Percentiles rank a stretch among this genome's conserved stretches.
These are phyloP conservation scores for Mucor lusitanicus DNA, from an alignment of 371 early-diverging fungal genomes.

Conservation along the genomic window DNA sequence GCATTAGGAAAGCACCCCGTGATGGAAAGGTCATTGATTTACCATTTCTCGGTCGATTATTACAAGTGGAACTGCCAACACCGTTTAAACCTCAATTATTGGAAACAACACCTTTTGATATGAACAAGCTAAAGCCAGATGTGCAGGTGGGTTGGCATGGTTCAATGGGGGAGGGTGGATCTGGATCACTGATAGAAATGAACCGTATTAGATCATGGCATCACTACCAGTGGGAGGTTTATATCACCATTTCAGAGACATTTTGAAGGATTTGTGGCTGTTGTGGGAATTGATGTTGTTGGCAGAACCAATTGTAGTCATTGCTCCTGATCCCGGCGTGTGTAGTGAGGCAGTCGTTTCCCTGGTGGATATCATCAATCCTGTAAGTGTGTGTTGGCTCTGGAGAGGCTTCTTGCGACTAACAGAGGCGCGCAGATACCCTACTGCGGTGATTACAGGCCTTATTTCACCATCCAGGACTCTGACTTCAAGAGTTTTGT, in stretches of 20 bases:
- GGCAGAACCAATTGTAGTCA: constrained; percentile 89
- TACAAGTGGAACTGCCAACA: constrained; percentile 78
- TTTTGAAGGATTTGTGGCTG: constrained; percentile 83
- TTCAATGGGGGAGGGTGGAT: neutral
- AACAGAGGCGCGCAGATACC: constrained; percentile 61
- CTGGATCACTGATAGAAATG: neutral
- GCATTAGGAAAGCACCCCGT: constrained; percentile 28
- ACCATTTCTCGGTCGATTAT: constrained; percentile 73
- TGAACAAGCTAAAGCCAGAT: constrained; percentile 68
- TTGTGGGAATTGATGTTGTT: constrained; percentile 96
- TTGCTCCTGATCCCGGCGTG: constrained; percentile 85
- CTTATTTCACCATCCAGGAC: constrained; percentile 97
- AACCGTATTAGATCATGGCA: constrained; percentile 59
- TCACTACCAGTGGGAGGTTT: constrained; percentile 68
- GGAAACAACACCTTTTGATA: constrained; percentile 74
- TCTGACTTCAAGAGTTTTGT: constrained; percentile 83
- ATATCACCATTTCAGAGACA: constrained; percentile 78
- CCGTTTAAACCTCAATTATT: constrained; percentile 78
- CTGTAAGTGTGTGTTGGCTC: constrained; percentile 56
- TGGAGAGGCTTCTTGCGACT: neutral
- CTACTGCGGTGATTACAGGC: constrained; percentile 94
- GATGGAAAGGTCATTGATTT: constrained; percentile 58
- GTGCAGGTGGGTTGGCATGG: constrained; percentile 44
- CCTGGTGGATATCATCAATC: constrained; percentile 91
- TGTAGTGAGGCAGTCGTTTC: constrained; percentile 85